A percentile compares a stretch with the other conserved stretches of the same genome.
Evolutionary conservation across 257 asterid genomes (phyloP).

Genomic region (Forsythia viridissima): DNA sequence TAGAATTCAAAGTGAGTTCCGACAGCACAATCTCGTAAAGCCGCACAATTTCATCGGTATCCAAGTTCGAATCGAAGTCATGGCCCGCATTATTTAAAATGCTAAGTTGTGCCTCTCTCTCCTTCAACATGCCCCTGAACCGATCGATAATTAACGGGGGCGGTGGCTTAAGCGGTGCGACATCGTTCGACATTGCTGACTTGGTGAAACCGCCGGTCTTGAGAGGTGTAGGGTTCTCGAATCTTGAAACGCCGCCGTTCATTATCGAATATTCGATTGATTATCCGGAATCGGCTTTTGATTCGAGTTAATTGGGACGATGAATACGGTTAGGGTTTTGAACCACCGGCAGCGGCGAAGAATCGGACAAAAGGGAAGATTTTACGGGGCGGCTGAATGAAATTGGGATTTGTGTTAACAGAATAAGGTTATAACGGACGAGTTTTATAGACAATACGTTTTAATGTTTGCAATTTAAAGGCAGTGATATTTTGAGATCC

Average conservation of each 20-base stretch:
- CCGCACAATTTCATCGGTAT: slow-evolving; percentile 64
- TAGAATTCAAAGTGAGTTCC: slow-evolving; percentile 78
- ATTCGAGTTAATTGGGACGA: not conserved
- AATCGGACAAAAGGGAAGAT: not conserved
- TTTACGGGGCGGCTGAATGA: not conserved
- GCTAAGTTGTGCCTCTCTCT: slow-evolving; percentile 72
- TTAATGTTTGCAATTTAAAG: too few relatives aligned
- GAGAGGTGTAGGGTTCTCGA: slow-evolving; percentile 48
- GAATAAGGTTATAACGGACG: not conserved
- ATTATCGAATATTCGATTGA: not conserved
- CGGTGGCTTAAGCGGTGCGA: slow-evolving; percentile 43
- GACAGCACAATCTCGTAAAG: slow-evolving; percentile 68
- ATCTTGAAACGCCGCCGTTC: slow-evolving; percentile 27
- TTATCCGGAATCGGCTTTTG: not conserved
- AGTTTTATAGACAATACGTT: too few relatives aligned
- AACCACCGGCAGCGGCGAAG: not conserved
- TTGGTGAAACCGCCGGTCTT: slow-evolving; percentile 23
- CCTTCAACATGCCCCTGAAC: slow-evolving; percentile 68
- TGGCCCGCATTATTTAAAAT: slow-evolving; percentile 46
- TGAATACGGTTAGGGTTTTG: not conserved
- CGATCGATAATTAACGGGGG: slow-evolving; percentile 62
- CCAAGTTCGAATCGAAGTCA: slow-evolving; percentile 42
- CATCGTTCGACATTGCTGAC: slow-evolving; percentile 41
- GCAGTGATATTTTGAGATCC: too few relatives aligned
- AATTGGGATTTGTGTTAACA: not conserved